These are phyloP conservation scores for Trichosporon sp. DNA, from an alignment of 1,284 basidiomycete species.

Conservation along the genomic window DNA sequence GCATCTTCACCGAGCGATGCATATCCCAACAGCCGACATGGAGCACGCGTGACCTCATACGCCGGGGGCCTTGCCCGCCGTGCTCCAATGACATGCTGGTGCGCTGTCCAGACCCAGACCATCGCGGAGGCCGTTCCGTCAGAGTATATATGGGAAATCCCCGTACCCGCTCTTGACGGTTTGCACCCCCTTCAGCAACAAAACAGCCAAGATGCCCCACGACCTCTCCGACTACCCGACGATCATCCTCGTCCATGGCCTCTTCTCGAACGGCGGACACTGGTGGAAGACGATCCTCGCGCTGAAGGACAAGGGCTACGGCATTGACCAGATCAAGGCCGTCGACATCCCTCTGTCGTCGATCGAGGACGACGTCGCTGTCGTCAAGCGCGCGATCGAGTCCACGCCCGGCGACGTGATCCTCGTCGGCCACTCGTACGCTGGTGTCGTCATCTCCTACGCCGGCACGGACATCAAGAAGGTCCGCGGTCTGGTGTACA, in stretches of 20 bases:
- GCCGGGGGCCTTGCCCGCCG: not conserved
- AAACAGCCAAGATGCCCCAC: not conserved
- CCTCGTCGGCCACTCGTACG: conserved; percentile 24
- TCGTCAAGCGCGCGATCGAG: conserved; percentile 20
- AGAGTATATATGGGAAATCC: not conserved
- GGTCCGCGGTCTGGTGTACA: conserved; percentile 24
- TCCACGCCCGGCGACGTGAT: conserved; percentile 11
- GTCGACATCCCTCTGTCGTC: conserved; percentile 22
- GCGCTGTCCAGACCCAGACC: not conserved
- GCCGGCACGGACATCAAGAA: conserved; percentile 19
- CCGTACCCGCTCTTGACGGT: not conserved
- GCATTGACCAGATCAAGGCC: conserved; percentile 14
- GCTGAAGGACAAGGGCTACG: conserved; percentile 21
- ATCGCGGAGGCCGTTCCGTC: not conserved
- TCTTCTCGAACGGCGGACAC: conserved; percentile 18
- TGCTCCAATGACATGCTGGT: not conserved
- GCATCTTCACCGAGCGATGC: not conserved
- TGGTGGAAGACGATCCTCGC: conserved; percentile 14
- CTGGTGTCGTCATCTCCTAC: conserved; percentile 23
- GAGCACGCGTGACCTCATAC: conserved; percentile 1
- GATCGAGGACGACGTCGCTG: conserved; percentile 11
- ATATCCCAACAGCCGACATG: not conserved
- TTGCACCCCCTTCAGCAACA: not conserved
- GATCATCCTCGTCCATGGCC: conserved; percentile 24
- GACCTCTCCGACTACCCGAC: conserved; percentile 15